Evolutionary conservation across 2,329 filamentous ascomycete genomes (phyloP), one percentile per base, ranked within the genome.

Genomic region (Diplodia corticola): DNA sequence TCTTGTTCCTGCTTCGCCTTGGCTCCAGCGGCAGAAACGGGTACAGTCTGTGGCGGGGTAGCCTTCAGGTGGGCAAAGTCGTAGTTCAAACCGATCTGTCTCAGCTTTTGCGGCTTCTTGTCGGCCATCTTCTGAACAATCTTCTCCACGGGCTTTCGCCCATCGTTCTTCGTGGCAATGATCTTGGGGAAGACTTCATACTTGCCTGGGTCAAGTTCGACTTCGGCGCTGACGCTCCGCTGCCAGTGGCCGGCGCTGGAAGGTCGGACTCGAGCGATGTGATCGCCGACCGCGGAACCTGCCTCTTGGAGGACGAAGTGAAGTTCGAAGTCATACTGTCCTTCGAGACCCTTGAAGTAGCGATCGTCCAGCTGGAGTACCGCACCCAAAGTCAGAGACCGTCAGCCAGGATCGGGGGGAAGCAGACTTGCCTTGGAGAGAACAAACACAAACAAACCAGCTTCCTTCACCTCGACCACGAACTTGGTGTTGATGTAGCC

Each of bases 111-210:
- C 26, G 91, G 87, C 35, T 81, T 78, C 3, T 80, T 80, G 55
- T 86, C 85, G 64, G 88, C 90, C 66, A 88, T 85, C 7, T 83
- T 80, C 63, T 86, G 84, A 26, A 94, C 86, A 1, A 90, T 87
- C 40, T 92, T 84, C 69, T 92, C 89, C n/a, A 90, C 85, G 0
- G 85, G 81, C 1, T 80, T 76, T 7, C 83, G 78, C 22, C 82
- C 75, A 3, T 76, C 72, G 10, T 78, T 72, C n/a, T 89, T 85
- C 20, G 83, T 84, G 1, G 90, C 90, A 7, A 88, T 88, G 67
- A 95, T 84, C 74, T 91, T 92, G 75, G 94, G 85, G 24, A 92
- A 82, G 4, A 96, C 86, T 6, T 86, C 87, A 77, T 96, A 96
- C 50, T 85, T 87, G 12, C 92, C 92, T 0, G 89, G 85, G 22